Base-by-base conservation (phyloP, 805 yeast species). In the Tetrapisispora iriomotensis region DNA sequence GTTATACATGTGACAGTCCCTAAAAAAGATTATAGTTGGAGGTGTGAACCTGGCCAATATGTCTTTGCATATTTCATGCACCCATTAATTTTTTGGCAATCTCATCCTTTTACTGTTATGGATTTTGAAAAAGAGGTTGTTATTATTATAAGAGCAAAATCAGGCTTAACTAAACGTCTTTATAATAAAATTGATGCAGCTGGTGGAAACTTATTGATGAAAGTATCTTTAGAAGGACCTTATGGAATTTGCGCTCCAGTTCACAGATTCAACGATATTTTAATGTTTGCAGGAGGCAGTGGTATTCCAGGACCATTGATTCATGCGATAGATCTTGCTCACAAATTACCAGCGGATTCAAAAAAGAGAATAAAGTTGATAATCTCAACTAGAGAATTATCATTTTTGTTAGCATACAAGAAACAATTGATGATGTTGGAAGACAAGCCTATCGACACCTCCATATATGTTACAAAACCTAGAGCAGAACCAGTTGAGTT, bases 251-350 rank as follows among this genome's bases (percentile, higher is more conserved):
- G 70, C 2, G 53, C 72, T 4, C 72, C 78, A 2, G 60, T 75
- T 13, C 60, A 64, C 20, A 60, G 64, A 32, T 79, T 70, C 48
- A 71, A 75, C 36, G 69, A 72, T 41, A 71, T 78, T 6, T 66
- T 79, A 6, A 67, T 79, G 32, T 45, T 82, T 19, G 81, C 88
- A 7, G 88, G 86, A 35, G 90, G 92, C 23, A 76, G 76, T 39
- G 92, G 92, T 39, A 65, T 82, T 37, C 78, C 90, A 1, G 83
- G 77, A 2, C 66, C 74, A 17, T 70, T 71, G 40, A 59, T 74
- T 4, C 64, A 72, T 40, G 76, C 70, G 1, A 46, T 63, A 20
- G 64, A 66, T 33, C 46, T 72, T 14, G 50, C 48, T 18, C 30
- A 45, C 20, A 13, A 22, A 8, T 21, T 14, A 15, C 38, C 43